Evolutionary conservation across 306 rosid species (phyloP), one percentile per base, ranked within the genome.

Genomic region (Casuarina equisetifolia): DNA sequence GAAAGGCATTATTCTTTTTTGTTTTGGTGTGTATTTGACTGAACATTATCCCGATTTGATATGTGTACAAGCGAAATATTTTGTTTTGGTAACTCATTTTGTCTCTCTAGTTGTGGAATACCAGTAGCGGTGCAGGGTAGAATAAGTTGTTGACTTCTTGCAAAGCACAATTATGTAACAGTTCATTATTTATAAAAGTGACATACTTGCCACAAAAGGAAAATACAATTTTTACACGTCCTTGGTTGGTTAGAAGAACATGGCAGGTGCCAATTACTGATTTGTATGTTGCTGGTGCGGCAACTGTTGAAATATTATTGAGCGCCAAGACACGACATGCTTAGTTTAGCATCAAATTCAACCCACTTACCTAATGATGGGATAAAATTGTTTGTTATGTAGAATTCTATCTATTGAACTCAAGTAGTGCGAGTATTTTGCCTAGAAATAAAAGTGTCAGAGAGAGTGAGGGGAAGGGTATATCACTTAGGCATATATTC

Each of bases 281-380:
- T 44, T 39, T 64, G 48, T 40, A 17, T 64, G 45, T 48, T 10
- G 13, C 32, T 5, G 13, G 42, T 66, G 70, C 20, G 16, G 49
- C 35, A 40, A 17, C 39, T 40, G 32, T 48, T 66, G 12, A 66
- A 61, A 35, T 61, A 12, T 32, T 32, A 9, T 66, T 66, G 70
- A 66, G 25, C 70, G 6, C 70, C 11, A 3, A 39, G 25, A n/a
- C 4, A 6, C 42, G 70, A 32, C 64, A 58, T 58, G 39, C 43
- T 38, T 12, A 62, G 69, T 35, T 40, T 66, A 66, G 48, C 50
- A 39, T 40, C 70, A 66, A 20, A 42, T 52, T 68, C 20, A 9
- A 40, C 67, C 16, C 73, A 52, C 64, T 32, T 35, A 43, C 54
- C 40, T 54, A 17, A 44, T 67, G 49, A 57, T 77, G 78, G 20